These are phyloP conservation scores for Deuterostichococcus epilithicus DNA, from an alignment of 139 green algal species.

Conservation along the genomic window DNA sequence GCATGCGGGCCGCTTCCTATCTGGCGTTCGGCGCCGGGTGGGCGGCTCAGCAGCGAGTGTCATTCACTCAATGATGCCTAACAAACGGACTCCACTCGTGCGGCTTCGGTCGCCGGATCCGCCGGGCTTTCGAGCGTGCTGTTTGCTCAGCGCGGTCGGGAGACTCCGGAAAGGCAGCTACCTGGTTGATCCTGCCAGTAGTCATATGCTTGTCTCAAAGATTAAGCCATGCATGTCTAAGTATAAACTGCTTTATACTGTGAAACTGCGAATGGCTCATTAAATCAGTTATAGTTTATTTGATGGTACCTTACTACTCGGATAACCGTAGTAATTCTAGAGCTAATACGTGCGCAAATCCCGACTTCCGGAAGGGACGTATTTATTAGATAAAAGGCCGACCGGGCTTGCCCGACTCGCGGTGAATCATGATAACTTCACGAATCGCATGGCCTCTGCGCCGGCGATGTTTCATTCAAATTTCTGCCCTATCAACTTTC, in stretches of 20 bases:
- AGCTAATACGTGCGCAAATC: slow-evolving; percentile 92
- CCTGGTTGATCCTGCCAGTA: slow-evolving; percentile 97
- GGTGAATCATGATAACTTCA: slow-evolving; percentile 93
- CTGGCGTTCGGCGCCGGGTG: slow-evolving; percentile 3
- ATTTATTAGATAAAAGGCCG: slow-evolving; percentile 92
- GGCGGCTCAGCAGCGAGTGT: slow-evolving; percentile 2
- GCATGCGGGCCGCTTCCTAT: slow-evolving; percentile 21
- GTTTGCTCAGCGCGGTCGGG: not conserved
- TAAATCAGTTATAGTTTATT: slow-evolving; percentile 99
- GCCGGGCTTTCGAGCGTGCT: not conserved
- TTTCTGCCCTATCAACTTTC: slow-evolving; percentile 87
- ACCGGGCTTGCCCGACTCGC: slow-evolving; percentile 53
- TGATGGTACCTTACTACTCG: slow-evolving; percentile 95
- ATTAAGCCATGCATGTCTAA: slow-evolving; percentile 99
- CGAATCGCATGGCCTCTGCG: slow-evolving; percentile 80
- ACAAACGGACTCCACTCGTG: slow-evolving; percentile 21
- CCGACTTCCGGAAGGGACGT: slow-evolving; percentile 86
- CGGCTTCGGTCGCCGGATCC: not conserved
- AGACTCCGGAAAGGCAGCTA: slow-evolving; percentile 57
- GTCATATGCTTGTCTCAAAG: slow-evolving; percentile 98
- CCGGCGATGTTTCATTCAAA: slow-evolving; percentile 91
- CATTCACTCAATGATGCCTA: slow-evolving; percentile 5
- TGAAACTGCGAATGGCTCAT: slow-evolving; percentile 99
- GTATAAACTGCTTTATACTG: slow-evolving; percentile 99
- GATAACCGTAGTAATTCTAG: slow-evolving; percentile 89